Percentiles rank a stretch among this genome's conserved stretches.
Conservation (phyloP, 202 grass and related monocot genomes). For the Zoysia matrella region DNA sequence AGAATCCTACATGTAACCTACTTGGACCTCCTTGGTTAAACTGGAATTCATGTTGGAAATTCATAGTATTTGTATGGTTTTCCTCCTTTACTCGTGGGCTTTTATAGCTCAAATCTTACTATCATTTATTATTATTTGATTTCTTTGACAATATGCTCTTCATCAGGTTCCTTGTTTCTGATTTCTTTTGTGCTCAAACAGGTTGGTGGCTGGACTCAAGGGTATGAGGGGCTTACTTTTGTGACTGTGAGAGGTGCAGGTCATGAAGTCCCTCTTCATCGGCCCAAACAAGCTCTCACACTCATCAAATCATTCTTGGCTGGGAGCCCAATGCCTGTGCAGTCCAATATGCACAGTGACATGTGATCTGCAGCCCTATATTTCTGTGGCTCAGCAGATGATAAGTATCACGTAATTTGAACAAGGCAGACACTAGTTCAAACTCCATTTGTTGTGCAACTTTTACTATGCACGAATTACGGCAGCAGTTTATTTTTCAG, state of each 20-base stretch:
- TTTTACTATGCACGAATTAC: neutral
- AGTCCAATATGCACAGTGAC: conserved; percentile 52
- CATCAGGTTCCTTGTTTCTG: conserved; percentile 25
- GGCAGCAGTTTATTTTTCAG: conserved; percentile 21
- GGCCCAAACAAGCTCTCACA: conserved; percentile 84
- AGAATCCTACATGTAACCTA: neutral
- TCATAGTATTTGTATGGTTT: conserved; percentile 6
- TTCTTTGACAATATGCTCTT: conserved; percentile 18
- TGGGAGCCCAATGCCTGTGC: conserved; percentile 75
- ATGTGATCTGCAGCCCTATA: conserved; percentile 45
- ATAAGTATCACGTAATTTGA: neutral
- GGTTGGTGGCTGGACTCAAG: conserved; percentile 97
- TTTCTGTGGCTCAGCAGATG: neutral
- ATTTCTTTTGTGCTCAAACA: conserved; percentile 48
- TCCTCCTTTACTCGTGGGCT: neutral
- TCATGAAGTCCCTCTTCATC: conserved; percentile 94
- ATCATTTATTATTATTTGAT: neutral
- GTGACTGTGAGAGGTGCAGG: conserved; percentile 89
- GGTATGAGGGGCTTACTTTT: conserved; percentile 79
- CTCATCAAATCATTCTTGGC: conserved; percentile 84
- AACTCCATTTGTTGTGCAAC: neutral
- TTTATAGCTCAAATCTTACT: neutral
- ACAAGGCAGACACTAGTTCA: conserved; percentile 12
- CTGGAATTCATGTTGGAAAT: conserved; percentile 3
- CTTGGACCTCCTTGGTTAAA: conserved; percentile 6